Evolutionary conservation across 2,329 filamentous ascomycete species (phyloP).

Genomic region (Fusarium floridanum): DNA sequence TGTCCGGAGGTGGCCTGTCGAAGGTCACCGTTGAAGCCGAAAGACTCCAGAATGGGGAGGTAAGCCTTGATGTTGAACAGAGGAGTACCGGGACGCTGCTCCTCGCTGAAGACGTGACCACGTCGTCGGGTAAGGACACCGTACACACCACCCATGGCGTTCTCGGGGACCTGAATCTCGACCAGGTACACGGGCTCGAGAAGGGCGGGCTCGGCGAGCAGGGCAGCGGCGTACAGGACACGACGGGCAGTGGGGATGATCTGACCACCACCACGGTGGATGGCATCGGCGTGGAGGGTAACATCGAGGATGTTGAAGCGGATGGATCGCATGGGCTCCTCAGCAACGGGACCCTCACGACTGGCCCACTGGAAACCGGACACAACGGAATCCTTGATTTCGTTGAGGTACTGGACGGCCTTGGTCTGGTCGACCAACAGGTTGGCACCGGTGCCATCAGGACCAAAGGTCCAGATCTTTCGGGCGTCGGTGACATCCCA

Average conservation of each 20-base stretch:
- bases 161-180: slow-evolving; percentile 98
- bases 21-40: slow-evolving; percentile 99
- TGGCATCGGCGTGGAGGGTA: slow-evolving; percentile 98
- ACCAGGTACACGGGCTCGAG: slow-evolving; percentile 98
- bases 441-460: slow-evolving; percentile 97
- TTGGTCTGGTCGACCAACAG: slow-evolving; percentile 99
- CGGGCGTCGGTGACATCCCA: slow-evolving; percentile 99
- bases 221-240: slow-evolving; percentile 93
- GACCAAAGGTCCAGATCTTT: slow-evolving; percentile 99
- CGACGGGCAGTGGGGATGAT: slow-evolving; percentile 98
- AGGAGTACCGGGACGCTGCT: slow-evolving; percentile 98
- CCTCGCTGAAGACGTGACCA: slow-evolving; percentile 99
- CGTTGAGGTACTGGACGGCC: slow-evolving; percentile 99
- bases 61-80: slow-evolving; percentile 99
- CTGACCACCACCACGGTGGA: slow-evolving; percentile 99
- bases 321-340: slow-evolving; percentile 97
- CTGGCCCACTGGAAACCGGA: slow-evolving; percentile 99
- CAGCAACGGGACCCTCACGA: slow-evolving; percentile 95
- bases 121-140: slow-evolving; percentile 96
- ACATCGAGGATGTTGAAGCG: slow-evolving; percentile 99
- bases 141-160: slow-evolving; percentile 99
- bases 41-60: slow-evolving; percentile 95
- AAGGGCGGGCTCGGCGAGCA: slow-evolving; percentile 91
- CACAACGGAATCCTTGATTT: slow-evolving; percentile 99
- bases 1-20: slow-evolving; percentile 93